A percentile compares a stretch with the other conserved stretches of the same genome.
Evolutionary conservation across 106 monocot genomes (phyloP).

Genomic region (Dioscorea dumetorum): DNA sequence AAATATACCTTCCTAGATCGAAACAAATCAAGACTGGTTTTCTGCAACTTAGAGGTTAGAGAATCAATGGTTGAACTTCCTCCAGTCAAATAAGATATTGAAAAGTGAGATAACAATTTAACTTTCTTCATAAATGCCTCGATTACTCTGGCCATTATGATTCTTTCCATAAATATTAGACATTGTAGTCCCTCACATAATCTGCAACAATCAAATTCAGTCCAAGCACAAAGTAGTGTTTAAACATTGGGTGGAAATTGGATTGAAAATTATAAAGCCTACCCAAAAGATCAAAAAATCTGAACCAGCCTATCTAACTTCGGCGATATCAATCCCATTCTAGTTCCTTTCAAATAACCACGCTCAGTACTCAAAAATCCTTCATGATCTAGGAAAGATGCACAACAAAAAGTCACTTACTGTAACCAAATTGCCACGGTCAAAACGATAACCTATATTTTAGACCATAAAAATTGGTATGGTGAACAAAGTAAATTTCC

Average conservation of each 20-base stretch:
- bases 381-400: slow-evolving; percentile 32
- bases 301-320: slow-evolving; percentile 63
- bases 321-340: slow-evolving; percentile 68
- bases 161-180: slow-evolving; percentile 86
- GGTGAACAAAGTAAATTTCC: neutral
- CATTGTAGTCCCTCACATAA: slow-evolving; percentile 46
- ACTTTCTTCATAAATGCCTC: slow-evolving; percentile 50
- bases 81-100: slow-evolving; percentile 77
- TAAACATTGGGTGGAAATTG: neutral
- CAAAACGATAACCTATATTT: too few relatives aligned
- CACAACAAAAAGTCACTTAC: too few relatives aligned
- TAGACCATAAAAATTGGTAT: too few relatives aligned
- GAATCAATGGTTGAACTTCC: slow-evolving; percentile 64
- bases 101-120: slow-evolving; percentile 48
- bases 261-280: slow-evolving; percentile 6
- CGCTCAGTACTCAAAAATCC: slow-evolving; percentile 29
- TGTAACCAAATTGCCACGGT: too few relatives aligned
- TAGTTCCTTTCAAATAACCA: slow-evolving; percentile 26
- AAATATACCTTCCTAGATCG: slow-evolving; percentile 72
- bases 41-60: slow-evolving; percentile 51
- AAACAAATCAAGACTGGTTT: slow-evolving; percentile 58
- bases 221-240: neutral
- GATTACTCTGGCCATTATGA: slow-evolving; percentile 69
- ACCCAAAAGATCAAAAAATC: slow-evolving; percentile 64
- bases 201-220: slow-evolving; percentile 23